Conservation (phyloP, 2,329 filamentous ascomycete genomes). For the Aureobasidium pullulans region DNA sequence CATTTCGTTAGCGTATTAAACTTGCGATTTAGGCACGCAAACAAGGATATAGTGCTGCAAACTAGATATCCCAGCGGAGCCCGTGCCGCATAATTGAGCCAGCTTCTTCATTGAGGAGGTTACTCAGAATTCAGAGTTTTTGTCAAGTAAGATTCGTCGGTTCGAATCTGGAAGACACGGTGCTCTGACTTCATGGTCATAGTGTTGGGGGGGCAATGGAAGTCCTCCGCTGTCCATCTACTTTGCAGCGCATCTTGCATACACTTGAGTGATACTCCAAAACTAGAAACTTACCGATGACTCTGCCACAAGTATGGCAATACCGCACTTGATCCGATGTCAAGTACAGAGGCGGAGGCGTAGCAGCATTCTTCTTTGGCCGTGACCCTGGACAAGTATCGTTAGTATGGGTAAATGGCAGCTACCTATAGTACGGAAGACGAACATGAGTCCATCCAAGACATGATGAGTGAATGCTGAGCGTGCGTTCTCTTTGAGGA, state of each 20-base stretch:
- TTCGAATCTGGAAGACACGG: neutral
- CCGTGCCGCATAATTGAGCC: no score
- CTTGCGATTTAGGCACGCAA: no score
- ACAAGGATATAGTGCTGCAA: no score
- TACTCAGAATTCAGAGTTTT: no score
- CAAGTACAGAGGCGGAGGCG: conserved; percentile 50
- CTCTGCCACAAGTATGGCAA: conserved; percentile 50
- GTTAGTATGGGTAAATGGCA: neutral
- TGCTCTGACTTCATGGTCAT: neutral
- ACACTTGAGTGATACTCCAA: neutral
- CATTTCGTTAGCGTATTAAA: neutral
- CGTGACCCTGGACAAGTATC: conserved; percentile 28
- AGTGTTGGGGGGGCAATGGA: neutral
- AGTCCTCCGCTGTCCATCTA: neutral
- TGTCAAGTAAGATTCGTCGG: neutral
- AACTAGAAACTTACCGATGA: conserved; percentile 36
- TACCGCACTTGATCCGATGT: conserved; percentile 44
- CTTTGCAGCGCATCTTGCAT: neutral
- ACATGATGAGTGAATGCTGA: conserved; percentile 4
- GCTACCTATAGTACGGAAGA: neutral
- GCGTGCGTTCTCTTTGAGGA: neutral
- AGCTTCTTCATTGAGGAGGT: no score
- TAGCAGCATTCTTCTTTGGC: conserved; percentile 33
- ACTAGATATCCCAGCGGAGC: no score
- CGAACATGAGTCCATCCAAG: conserved; percentile 14